Percentiles rank a stretch among this genome's conserved stretches.
phyloP scores from a whole-genome alignment of 1,139 yeast species.

The Kurtzmaniella natalensis region DNA sequence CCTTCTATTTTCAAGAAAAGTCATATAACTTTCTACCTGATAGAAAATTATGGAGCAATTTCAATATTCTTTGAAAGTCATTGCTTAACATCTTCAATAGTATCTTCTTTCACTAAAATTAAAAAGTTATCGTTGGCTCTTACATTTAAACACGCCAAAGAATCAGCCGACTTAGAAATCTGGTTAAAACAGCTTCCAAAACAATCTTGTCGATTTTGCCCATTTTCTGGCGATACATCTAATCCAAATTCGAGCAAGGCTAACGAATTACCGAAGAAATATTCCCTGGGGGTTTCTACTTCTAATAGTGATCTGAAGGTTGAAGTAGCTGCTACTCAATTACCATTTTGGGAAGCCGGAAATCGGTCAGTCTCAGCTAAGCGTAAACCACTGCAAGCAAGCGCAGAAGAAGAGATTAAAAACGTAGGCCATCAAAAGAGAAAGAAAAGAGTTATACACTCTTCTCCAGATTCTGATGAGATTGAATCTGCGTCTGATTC shows the following conservation, averaged over 20 bases:
- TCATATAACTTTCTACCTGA: neutral
- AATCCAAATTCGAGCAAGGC: no score
- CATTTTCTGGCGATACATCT: no score
- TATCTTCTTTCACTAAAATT: neutral
- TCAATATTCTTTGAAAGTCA: neutral
- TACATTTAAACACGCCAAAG: neutral
- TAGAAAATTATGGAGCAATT: neutral
- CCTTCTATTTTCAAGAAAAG: neutral
- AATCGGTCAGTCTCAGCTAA: no score
- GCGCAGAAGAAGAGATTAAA: no score
- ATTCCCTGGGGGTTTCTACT: no score
- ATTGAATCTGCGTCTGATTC: neutral
- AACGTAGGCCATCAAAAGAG: neutral
- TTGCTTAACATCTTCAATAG: neutral
- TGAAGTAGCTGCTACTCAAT: no score
- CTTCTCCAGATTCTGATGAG: constrained; percentile 1
- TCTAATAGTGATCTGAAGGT: no score
- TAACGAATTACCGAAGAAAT: no score
- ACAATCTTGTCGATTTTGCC: neutral
- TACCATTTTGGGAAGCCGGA: no score
- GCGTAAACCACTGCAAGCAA: no score
- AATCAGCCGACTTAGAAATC: neutral
- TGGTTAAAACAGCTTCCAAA: neutral
- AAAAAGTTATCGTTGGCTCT: constrained; percentile 1
- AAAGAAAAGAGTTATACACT: neutral